Evolutionary conservation across 2,329 filamentous ascomycete genomes (phyloP).

Genomic region (Zasmidium angulare): DNA sequence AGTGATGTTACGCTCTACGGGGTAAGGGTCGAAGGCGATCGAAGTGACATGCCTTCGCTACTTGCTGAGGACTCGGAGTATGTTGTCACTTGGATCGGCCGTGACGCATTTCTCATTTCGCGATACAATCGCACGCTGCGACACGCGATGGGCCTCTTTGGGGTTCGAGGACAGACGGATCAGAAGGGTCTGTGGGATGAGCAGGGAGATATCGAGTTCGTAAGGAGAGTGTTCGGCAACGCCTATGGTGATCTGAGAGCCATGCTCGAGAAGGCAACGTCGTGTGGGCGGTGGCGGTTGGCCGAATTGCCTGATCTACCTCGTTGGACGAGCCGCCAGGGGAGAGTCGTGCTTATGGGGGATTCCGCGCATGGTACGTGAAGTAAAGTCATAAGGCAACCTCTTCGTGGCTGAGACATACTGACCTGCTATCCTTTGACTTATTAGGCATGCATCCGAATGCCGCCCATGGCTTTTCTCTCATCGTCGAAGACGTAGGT

Average conservation of each 20-base stretch:
- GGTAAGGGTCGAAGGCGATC: constrained; percentile 1
- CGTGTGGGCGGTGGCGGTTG: constrained; percentile 11
- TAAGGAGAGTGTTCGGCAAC: constrained; percentile 1
- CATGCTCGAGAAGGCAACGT: constrained; percentile 2
- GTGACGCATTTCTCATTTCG: not conserved
- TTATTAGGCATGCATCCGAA: constrained; percentile 11
- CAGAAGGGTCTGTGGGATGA: constrained; percentile 2
- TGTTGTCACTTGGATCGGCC: constrained; percentile 3
- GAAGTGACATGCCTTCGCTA: not conserved
- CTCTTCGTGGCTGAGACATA: too few relatives aligned
- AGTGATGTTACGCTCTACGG: constrained; percentile 9
- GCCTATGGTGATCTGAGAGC: not conserved
- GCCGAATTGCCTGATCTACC: constrained; percentile 8
- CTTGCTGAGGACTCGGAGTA: not conserved
- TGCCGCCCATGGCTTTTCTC: constrained; percentile 9
- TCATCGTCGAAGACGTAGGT: constrained; percentile 11
- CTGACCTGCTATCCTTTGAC: too few relatives aligned
- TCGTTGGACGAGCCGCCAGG: constrained; percentile 1
- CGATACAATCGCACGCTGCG: constrained; percentile 1
- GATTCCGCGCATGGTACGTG: constrained; percentile 14
- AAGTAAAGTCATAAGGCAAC: too few relatives aligned
- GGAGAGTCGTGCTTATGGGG: constrained; percentile 5
- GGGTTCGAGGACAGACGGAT: constrained; percentile 2
- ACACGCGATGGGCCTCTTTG: not conserved
- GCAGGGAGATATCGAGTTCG: constrained; percentile 6